Percentiles rank a stretch among this genome's conserved stretches.
phyloP scores from a whole-genome alignment of 1,139 yeast genomes.

The Kodamaea anthophila region DNA sequence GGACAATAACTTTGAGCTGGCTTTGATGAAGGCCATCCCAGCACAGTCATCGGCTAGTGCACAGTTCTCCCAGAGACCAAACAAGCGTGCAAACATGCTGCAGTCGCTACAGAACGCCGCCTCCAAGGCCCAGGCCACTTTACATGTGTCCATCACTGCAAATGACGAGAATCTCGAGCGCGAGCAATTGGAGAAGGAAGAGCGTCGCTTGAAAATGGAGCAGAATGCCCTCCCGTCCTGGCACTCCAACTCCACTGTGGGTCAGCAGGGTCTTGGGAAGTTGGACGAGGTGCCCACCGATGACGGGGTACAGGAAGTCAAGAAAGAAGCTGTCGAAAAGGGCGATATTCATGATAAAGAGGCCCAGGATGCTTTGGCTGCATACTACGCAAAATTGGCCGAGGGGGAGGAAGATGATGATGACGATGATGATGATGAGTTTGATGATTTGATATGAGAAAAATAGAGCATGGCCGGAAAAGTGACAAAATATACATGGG shows the following conservation, averaged over 20 bases:
- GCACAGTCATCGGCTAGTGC: constrained; percentile 70
- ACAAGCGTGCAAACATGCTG: constrained; percentile 24
- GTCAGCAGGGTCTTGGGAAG: constrained; percentile 45
- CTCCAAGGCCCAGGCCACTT: constrained; percentile 57
- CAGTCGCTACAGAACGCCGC: constrained; percentile 33
- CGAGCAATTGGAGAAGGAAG: constrained; percentile 62
- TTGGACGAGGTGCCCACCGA: constrained; percentile 33
- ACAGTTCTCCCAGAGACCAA: constrained; percentile 40
- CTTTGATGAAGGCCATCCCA: constrained; percentile 75
- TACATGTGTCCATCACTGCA: constrained; percentile 88
- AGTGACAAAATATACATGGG: too few relatives aligned
- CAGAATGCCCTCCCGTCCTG: constrained; percentile 96
- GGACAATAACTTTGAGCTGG: constrained; percentile 81
- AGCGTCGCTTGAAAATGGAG: constrained; percentile 66
- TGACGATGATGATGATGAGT: constrained; percentile 53
- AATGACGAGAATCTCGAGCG: constrained; percentile 74
- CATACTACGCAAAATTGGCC: constrained; percentile 69
- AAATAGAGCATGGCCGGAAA: not conserved
- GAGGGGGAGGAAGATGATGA: constrained; percentile 57
- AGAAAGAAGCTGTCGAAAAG: not conserved
- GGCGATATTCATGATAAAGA: constrained; percentile 44
- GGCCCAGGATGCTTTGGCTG: constrained; percentile 73
- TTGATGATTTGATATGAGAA: constrained; percentile 33
- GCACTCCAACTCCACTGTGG: constrained; percentile 91
- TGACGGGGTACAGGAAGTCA: constrained; percentile 8